A percentile compares a stretch with the other conserved stretches of the same genome.
Evolutionary conservation across 2,329 filamentous ascomycete species (phyloP).

Genomic region (Paramyrothecium roridum): DNA sequence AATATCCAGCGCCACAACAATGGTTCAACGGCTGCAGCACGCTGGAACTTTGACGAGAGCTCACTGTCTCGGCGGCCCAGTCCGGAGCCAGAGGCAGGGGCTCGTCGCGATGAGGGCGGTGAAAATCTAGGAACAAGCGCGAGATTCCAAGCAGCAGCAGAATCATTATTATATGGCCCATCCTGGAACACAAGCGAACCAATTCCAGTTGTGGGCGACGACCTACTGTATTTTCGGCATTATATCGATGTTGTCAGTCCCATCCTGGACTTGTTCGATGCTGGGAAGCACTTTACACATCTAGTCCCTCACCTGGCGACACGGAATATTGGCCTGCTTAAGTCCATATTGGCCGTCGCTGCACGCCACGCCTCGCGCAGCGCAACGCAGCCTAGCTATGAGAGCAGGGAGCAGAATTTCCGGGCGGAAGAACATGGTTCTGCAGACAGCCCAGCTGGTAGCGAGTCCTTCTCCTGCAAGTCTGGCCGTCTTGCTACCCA

Average conservation of each 20-base stretch:
- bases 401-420: too few species aligned
- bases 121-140: too few species aligned
- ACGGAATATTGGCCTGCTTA: slow-evolving; percentile 9
- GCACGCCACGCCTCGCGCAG: slow-evolving; percentile 12
- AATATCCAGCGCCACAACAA: slow-evolving; percentile 2
- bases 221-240: slow-evolving; percentile 6
- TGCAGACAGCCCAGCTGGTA: background rate
- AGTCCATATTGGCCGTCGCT: slow-evolving; percentile 10
- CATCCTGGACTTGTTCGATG: slow-evolving; percentile 11
- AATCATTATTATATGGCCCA: background rate
- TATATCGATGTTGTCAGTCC: slow-evolving; percentile 9
- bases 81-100: background rate
- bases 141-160: background rate
- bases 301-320: slow-evolving; percentile 10
- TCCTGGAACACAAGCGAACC: background rate
- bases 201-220: background rate
- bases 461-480: background rate
- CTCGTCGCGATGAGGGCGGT: background rate
- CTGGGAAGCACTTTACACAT: slow-evolving; percentile 9
- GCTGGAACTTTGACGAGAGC: slow-evolving; percentile 1
- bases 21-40: background rate
- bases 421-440: background rate
- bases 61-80: background rate
- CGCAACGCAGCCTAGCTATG: background rate
- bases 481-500: slow-evolving; percentile 30